Evolutionary conservation across 495 filamentous ascomycete genomes (phyloP), one percentile per base, ranked within the genome.

Genomic region (Emericellopsis terricola): DNA sequence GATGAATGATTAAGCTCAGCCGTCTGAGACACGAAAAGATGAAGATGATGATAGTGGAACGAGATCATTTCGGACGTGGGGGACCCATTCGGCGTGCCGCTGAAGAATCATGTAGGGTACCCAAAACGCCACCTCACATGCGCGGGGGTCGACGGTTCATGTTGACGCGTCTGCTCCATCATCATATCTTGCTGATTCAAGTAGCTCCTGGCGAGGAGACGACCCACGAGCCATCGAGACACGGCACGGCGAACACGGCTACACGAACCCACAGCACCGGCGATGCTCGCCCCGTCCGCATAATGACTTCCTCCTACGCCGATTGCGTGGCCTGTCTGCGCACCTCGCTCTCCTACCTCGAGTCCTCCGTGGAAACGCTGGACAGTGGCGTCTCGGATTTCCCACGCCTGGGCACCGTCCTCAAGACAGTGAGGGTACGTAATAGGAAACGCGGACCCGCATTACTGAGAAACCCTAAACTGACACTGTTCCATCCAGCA

Each of bases 291-390:
- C 15, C 27, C 20, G 24, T n/a, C 21, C 27, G 20, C 1, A 38
- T 26, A 17, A 37, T 28, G 38, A 37, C 34, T n/a, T 45, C 51
- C 13, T 46, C 51, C 21, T 65, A 62, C 53, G 40, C 36, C 33
- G 56, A 60, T 45, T 64, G 59, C 51, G 61, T 64, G 16, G 35
- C 53, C 36, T 56, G 57, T 19, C 51, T 65, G 24, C 61, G 59
- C 42, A 57, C 56, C 21, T 66, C 62, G 4, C 60, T 66, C 41
- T 59, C 55, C 36, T 59, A 55, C 50, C 60, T 66, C 51, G 56
- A 62, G 38, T 63, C 60, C 17, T 66, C 62, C 8, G 59, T 64
- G 10, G 38, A 43, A 8, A 63, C 57, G 6, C 55, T 65, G 33
- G 58, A 47, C 33, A 40, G 34, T 39, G 61, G 59, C 37, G 51